phyloP scores from a whole-genome alignment of 345 rosid genomes.

The Ailanthus altissimus region DNA sequence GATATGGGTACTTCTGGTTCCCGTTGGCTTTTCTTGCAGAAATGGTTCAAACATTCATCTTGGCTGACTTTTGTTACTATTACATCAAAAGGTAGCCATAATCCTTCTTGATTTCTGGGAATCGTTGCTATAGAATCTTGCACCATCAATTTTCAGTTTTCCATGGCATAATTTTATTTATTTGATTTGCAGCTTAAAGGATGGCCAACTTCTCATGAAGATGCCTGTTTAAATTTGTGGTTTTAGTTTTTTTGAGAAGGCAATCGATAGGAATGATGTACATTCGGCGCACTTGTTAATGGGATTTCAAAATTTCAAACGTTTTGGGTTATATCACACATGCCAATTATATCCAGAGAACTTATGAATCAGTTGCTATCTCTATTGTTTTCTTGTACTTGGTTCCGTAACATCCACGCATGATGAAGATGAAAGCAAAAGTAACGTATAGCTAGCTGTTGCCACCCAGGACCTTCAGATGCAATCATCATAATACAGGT shows the following conservation, averaged over 20 bases:
- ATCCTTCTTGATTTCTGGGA: neutral
- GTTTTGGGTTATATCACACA: no score
- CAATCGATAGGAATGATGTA: neutral
- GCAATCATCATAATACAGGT: no score
- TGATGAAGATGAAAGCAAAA: no score
- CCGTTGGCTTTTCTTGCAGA: conserved; percentile 60
- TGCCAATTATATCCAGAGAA: no score
- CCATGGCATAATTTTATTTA: neutral
- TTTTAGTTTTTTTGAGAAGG: neutral
- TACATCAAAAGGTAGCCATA: conserved; percentile 62
- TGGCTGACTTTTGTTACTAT: conserved; percentile 87
- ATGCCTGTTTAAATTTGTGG: conserved; percentile 42
- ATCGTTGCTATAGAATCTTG: neutral
- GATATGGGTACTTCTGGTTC: conserved; percentile 69
- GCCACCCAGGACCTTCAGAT: no score
- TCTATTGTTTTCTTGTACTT: no score
- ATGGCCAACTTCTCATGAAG: conserved; percentile 43
- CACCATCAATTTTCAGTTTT: neutral
- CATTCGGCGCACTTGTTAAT: neutral
- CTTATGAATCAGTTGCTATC: no score
- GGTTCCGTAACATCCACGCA: no score
- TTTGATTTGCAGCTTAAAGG: conserved; percentile 31
- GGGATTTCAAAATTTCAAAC: neutral
- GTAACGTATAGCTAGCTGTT: no score
- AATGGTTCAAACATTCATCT: conserved; percentile 77